Percentiles rank a stretch among this genome's conserved stretches.
phyloP scores from a whole-genome alignment of 1,284 basidiomycete genomes.

The Leccinum subspadiceum region DNA sequence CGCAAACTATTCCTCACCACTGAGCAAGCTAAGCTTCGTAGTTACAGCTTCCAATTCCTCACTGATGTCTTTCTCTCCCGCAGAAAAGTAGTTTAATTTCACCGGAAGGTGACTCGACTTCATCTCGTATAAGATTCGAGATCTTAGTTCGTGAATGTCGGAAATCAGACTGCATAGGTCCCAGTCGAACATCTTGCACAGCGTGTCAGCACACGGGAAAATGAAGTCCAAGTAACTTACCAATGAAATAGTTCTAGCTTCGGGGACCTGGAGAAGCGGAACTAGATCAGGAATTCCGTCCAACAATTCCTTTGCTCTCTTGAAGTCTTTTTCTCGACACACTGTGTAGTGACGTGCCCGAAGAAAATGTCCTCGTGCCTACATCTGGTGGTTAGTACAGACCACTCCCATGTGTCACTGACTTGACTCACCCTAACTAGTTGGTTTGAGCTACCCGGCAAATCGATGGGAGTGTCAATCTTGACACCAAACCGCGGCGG shows the following conservation, averaged over 20 bases:
- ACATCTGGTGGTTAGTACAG: too few relatives aligned
- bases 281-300: too few relatives aligned
- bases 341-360: too few relatives aligned
- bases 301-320: too few relatives aligned
- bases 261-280: too few relatives aligned
- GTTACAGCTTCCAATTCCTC: conserved; percentile 3
- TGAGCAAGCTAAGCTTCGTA: conserved; percentile 4
- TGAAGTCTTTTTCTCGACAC: too few relatives aligned
- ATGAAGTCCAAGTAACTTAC: neutral
- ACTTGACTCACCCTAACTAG: conserved; percentile 2
- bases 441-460: neutral
- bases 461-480: neutral
- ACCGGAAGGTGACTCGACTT: neutral
- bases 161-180: neutral
- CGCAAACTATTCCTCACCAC: conserved; percentile 3
- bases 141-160: conserved; percentile 11
- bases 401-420: neutral
- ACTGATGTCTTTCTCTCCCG: neutral
- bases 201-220: neutral
- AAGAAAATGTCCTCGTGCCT: too few relatives aligned
- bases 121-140: neutral
- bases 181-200: conserved; percentile 13
- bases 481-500: neutral
- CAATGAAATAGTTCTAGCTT: too few relatives aligned
- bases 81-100: neutral